Conservation (phyloP, 169 alveolate species). For the Hepatocystis sp. region DNA sequence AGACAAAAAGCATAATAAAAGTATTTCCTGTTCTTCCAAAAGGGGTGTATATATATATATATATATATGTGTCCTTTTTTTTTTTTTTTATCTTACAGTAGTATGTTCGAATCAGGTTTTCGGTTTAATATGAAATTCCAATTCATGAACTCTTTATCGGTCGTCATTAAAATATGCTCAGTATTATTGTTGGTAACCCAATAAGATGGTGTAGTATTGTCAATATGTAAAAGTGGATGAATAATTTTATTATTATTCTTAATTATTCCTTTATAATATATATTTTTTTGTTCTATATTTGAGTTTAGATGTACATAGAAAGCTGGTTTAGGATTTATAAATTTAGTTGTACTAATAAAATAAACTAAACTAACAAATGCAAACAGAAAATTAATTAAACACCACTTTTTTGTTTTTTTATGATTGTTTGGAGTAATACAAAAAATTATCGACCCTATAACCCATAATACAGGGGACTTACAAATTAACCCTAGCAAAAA, state of each 20-base stretch:
- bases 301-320: slow-evolving; percentile 20
- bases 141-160: slow-evolving; percentile 3
- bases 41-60: background rate
- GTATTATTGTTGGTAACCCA: too few relatives aligned
- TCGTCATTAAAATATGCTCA: slow-evolving; percentile 11
- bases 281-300: slow-evolving; percentile 14
- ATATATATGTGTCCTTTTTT: background rate
- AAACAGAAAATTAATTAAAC: slow-evolving; percentile 34
- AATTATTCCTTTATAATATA: slow-evolving; percentile 11
- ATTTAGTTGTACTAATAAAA: slow-evolving; percentile 45
- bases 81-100: slow-evolving; percentile 11
- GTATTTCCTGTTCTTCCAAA: background rate
- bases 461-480: slow-evolving; percentile 73
- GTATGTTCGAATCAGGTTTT: slow-evolving; percentile 36
- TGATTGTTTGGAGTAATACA: slow-evolving; percentile 68
- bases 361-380: slow-evolving; percentile 40
- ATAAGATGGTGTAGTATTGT: background rate
- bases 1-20: background rate
- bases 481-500: slow-evolving; percentile 58
- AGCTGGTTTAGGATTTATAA: slow-evolving; percentile 16
- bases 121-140: slow-evolving; percentile 33
- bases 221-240: slow-evolving; percentile 4
- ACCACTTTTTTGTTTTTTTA: slow-evolving; percentile 61
- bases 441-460: slow-evolving; percentile 47
- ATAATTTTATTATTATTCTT: background rate